Base-by-base conservation (phyloP, 371 early-diverging fungal genomes). In the Phascolomyces articulosus region DNA sequence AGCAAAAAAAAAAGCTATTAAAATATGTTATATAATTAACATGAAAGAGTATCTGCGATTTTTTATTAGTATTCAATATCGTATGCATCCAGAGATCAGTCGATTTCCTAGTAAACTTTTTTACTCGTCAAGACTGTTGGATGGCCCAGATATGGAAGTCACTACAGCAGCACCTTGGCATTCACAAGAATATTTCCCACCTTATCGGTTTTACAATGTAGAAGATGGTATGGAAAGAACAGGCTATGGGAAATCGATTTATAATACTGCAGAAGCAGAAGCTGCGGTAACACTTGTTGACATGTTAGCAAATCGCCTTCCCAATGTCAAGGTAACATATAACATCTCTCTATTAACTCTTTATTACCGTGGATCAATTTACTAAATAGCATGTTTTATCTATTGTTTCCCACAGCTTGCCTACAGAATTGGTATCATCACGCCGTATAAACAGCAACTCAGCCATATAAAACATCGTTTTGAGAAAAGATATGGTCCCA, bases 41-140 rank as follows among this genome's bases (percentile, higher is more conserved):
- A 18, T n/a, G 7, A 10, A 15, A 38, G 40, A 2, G 29, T 49
- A 21, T 15, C 24, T 18, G 41, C n/a, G 4, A 24, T 41, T 23
- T 13, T 28, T 23, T n/a, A 4, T 40, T 24, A 93, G 92, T 66
- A 96, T 96, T 44, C 97, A 98, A 79, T 98, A 98, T 71, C 93
- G 98, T 68, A 98, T 98, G 99, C 96, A 98, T 67, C 97, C 98
- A 2, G 85, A 87, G 16, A 97, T 98, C 47, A 95, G 96, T 55
- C 56, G 26, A 11, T 93, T 97, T 56, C 98, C 98, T 0, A 90
- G 89, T 34, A 71, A 80, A 3, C 80, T 90, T 27, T 98, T 98
- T 64, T 98, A 98, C 74, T 72, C 87, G n/a, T 83, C 87, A 3
- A 66, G 77, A 40, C 77, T 98, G 10, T 67, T 75, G 38, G 95